Evolutionary conservation across 2,329 filamentous ascomycete genomes (phyloP).

Genomic region (Fusarium robinianum): DNA sequence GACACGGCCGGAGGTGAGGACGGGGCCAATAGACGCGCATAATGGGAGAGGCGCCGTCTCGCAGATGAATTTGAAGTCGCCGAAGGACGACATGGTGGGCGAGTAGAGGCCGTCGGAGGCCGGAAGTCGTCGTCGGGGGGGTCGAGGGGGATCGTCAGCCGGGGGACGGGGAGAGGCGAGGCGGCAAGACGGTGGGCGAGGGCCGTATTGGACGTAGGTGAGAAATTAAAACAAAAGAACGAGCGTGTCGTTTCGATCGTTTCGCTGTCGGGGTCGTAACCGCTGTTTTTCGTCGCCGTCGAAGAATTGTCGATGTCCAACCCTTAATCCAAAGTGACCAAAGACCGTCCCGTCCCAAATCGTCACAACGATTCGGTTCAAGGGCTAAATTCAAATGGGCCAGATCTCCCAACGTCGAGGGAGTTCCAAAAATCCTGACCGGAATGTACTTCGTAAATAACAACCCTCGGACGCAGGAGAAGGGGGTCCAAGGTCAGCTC

Average conservation of each 20-base stretch:
- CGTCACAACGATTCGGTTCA: conserved; percentile 4
- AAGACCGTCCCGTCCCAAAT: conserved; percentile 11
- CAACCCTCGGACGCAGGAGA: conserved; percentile 17
- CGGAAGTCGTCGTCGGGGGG: conserved; percentile 3
- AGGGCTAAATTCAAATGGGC: conserved; percentile 13
- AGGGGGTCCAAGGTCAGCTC: conserved; percentile 9
- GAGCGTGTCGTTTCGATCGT: conserved; percentile 5
- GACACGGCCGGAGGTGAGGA: conserved; percentile 66
- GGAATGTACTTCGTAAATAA: conserved; percentile 31
- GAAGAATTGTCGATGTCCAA: conserved; percentile 11
- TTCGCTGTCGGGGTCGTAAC: conserved; percentile 5
- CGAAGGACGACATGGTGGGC: conserved; percentile 75
- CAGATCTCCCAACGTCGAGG: conserved; percentile 5
- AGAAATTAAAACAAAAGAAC: conserved; percentile 5
- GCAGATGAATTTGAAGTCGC: conserved; percentile 88
- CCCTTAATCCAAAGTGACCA: conserved; percentile 5
- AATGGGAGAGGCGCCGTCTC: conserved; percentile 81
- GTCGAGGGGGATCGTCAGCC: conserved; percentile 3
- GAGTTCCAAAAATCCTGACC: conserved; percentile 8
- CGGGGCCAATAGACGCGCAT: conserved; percentile 81
- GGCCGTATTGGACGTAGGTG: too few relatives aligned
- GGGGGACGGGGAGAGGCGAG: conserved; percentile 3
- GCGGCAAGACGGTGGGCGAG: background rate
- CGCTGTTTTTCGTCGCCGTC: conserved; percentile 13
- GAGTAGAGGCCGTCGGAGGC: conserved; percentile 1